Conservation (phyloP, 306 rosid species). For the Quercus robur region DNA sequence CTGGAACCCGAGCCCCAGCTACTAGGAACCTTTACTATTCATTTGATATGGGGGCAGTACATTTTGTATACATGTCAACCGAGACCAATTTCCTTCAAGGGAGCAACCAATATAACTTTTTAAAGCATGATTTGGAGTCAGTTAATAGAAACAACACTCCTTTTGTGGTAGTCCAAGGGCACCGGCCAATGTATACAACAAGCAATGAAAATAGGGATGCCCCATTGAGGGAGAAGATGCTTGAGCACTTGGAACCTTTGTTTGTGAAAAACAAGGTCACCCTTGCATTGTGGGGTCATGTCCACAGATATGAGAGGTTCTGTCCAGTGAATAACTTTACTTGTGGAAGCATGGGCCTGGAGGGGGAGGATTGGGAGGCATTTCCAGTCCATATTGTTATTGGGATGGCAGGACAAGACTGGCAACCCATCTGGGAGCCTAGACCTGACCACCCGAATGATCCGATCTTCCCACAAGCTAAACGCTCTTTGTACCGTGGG, state of each 20-base stretch:
- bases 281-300: slow-evolving; percentile 93
- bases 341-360: slow-evolving; percentile 45
- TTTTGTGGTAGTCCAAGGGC: slow-evolving; percentile 82
- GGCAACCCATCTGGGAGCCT: slow-evolving; percentile 66
- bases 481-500: slow-evolving; percentile 67
- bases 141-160: slow-evolving; percentile 70
- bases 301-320: slow-evolving; percentile 87
- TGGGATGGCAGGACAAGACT: slow-evolving; percentile 67
- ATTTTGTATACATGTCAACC: slow-evolving; percentile 75
- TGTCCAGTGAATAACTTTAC: slow-evolving; percentile 74
- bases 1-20: slow-evolving; percentile 62
- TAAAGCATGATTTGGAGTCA: slow-evolving; percentile 74
- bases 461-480: slow-evolving; percentile 83
- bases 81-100: slow-evolving; percentile 90
- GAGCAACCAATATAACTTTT: slow-evolving; percentile 63
- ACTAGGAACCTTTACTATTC: slow-evolving; percentile 83
- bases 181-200: slow-evolving; percentile 90
- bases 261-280: slow-evolving; percentile 74
- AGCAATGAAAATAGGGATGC: slow-evolving; percentile 71
- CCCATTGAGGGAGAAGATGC: slow-evolving; percentile 56
- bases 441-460: slow-evolving; percentile 40
- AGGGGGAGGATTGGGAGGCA: slow-evolving; percentile 33
- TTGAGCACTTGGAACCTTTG: slow-evolving; percentile 77
- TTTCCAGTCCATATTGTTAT: slow-evolving; percentile 76
- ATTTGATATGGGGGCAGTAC: slow-evolving; percentile 73